Percentiles rank a stretch among this genome's conserved stretches.
These are phyloP conservation scores for Asclepias syriaca DNA, from an alignment of 257 asterid genomes.

Conservation along the genomic window DNA sequence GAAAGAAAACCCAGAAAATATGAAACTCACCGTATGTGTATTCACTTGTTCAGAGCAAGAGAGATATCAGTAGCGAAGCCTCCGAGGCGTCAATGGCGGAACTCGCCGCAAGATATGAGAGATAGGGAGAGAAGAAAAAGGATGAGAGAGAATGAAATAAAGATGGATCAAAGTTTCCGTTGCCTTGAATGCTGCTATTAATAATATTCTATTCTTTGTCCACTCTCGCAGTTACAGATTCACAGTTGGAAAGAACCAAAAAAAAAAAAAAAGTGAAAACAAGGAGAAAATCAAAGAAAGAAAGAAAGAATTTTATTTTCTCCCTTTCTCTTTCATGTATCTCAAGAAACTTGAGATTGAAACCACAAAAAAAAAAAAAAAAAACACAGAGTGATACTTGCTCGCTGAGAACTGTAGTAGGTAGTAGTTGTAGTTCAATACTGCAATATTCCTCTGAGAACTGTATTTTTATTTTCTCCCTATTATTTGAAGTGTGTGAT, in stretches of 20 bases:
- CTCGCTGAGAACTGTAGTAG: too few relatives aligned
- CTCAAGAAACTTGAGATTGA: background rate
- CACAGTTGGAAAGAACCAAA: background rate
- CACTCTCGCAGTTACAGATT: slow-evolving; percentile 16
- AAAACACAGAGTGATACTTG: too few relatives aligned
- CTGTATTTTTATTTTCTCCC: background rate
- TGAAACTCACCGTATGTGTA: background rate
- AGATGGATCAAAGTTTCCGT: slow-evolving; percentile 23
- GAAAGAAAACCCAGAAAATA: slow-evolving; percentile 5
- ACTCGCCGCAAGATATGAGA: background rate
- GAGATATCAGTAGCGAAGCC: slow-evolving; percentile 11
- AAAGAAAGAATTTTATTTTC: background rate
- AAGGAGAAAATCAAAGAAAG: background rate
- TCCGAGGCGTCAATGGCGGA: slow-evolving; percentile 15
- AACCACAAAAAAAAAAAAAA: background rate
- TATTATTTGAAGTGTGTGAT: background rate
- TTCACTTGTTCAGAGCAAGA: slow-evolving; percentile 17
- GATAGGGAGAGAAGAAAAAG: background rate
- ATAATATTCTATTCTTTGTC: slow-evolving; percentile 14
- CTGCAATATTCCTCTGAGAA: slow-evolving; percentile 8
- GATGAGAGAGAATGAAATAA: background rate
- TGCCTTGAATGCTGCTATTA: slow-evolving; percentile 5
- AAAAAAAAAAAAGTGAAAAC: background rate
- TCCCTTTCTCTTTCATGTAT: background rate
- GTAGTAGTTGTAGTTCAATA: background rate